Evolutionary conservation across 2,329 filamentous ascomycete species (phyloP).

Genomic region (Metarhizium sp.): DNA sequence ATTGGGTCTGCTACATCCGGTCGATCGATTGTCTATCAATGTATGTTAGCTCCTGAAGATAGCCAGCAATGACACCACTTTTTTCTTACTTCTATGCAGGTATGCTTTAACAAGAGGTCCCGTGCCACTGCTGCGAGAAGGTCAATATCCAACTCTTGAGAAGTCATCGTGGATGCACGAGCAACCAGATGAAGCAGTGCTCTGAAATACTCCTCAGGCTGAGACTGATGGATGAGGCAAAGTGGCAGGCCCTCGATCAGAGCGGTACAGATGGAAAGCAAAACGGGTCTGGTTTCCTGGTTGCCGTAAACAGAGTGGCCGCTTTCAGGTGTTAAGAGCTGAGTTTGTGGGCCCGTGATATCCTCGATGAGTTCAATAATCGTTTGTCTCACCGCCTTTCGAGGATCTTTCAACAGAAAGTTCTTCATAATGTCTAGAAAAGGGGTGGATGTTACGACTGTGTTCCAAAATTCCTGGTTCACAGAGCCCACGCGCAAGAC

Average conservation of each 20-base stretch:
- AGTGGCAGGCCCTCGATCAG: conserved; percentile 24
- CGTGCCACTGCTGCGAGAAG: conserved; percentile 20
- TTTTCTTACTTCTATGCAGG: conserved; percentile 29
- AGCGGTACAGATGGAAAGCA: conserved; percentile 21
- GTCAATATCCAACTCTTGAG: conserved; percentile 21
- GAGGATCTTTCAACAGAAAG: conserved; percentile 19
- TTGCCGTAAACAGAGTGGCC: neutral
- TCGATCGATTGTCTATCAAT: conserved; percentile 18
- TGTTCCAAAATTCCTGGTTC: conserved; percentile 19
- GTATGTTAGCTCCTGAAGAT: neutral
- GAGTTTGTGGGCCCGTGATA: conserved; percentile 9
- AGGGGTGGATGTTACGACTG: conserved; percentile 11
- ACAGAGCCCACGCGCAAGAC: conserved; percentile 20
- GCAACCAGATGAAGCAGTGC: conserved; percentile 19
- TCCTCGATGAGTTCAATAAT: conserved; percentile 25
- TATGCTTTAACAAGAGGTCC: conserved; percentile 27
- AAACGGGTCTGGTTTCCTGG: conserved; percentile 6
- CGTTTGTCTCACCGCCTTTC: conserved; percentile 18
- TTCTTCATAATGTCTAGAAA: conserved; percentile 15
- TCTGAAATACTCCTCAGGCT: conserved; percentile 37
- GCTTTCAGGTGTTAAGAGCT: neutral
- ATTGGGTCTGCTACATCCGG: conserved; percentile 17
- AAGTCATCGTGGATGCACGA: neutral
- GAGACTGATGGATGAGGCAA: conserved; percentile 18
- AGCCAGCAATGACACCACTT: conserved; percentile 1